Evolutionary conservation across 2,329 filamentous ascomycete species (phyloP).

Genomic region (Diplodia seriata): DNA sequence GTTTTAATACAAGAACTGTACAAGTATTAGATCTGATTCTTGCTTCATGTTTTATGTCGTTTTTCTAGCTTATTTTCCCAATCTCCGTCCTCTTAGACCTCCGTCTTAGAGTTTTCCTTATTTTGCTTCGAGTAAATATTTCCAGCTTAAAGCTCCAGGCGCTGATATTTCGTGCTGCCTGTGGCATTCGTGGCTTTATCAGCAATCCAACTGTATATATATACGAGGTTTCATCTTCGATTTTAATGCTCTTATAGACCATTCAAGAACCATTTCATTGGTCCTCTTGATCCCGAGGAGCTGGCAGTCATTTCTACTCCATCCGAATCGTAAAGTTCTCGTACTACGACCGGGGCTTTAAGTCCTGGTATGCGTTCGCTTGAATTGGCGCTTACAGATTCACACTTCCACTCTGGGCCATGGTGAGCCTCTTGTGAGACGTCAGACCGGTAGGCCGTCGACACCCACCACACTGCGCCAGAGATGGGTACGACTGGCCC

Average conservation of each 20-base stretch:
- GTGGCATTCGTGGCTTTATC: background rate
- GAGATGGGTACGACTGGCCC: too few species aligned
- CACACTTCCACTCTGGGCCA: too few species aligned
- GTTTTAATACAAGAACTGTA: slow-evolving; percentile 23
- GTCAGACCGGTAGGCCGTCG: too few species aligned
- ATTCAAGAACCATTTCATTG: too few species aligned
- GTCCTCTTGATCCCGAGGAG: background rate
- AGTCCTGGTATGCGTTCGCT: too few species aligned
- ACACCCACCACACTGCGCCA: too few species aligned
- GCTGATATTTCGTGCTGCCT: background rate
- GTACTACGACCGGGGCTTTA: background rate
- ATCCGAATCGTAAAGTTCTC: background rate
- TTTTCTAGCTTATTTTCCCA: background rate
- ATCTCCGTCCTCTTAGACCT: background rate
- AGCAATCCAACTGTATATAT: background rate
- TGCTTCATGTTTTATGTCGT: slow-evolving; percentile 3
- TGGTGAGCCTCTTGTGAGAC: too few species aligned
- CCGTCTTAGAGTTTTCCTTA: background rate
- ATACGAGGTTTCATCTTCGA: background rate
- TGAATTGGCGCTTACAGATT: too few species aligned
- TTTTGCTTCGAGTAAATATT: background rate
- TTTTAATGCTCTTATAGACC: too few species aligned
- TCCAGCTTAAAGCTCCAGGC: background rate
- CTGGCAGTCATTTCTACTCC: too few species aligned
- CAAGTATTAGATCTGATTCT: slow-evolving; percentile 14